phyloP scores from a whole-genome alignment of 345 rosid species.

The Corymbia maculata region DNA sequence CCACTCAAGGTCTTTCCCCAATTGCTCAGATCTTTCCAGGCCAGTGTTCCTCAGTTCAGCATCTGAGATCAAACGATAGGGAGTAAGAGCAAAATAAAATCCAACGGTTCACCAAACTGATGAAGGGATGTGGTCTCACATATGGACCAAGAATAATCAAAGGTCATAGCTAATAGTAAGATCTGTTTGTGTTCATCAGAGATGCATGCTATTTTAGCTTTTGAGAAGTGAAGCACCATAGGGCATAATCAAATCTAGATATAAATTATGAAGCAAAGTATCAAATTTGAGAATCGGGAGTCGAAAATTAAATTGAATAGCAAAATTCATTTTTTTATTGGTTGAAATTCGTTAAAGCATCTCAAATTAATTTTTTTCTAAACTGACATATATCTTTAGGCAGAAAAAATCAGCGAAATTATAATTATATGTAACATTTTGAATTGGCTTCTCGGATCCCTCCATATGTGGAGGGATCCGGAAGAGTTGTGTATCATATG shows the following conservation, averaged over 20 bases:
- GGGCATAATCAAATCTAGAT: not conserved
- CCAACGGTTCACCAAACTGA: not conserved
- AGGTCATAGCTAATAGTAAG: not conserved
- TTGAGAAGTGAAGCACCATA: not conserved
- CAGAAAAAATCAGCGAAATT: fast-evolving
- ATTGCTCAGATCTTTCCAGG: conserved; percentile 8
- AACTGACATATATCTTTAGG: fast-evolving
- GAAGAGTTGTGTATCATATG: not conserved
- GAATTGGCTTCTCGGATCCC: no score
- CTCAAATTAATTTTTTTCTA: not conserved
- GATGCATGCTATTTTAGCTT: not conserved
- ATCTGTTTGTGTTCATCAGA: not conserved
- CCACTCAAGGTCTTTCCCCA: conserved; percentile 15
- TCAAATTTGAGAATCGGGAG: fast-evolving
- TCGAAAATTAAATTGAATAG: not conserved
- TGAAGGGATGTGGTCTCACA: not conserved
- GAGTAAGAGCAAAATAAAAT: not conserved
- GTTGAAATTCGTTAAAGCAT: not conserved
- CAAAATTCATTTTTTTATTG: not conserved
- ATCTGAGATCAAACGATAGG: not conserved
- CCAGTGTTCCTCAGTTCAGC: conserved; percentile 9
- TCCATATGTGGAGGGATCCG: not conserved
- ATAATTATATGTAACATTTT: not conserved
- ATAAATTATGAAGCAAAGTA: not conserved
- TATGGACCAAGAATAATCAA: not conserved